Base-by-base conservation (phyloP, 495 filamentous ascomycete genomes). In the Aspergillus coremiiformis region DNA sequence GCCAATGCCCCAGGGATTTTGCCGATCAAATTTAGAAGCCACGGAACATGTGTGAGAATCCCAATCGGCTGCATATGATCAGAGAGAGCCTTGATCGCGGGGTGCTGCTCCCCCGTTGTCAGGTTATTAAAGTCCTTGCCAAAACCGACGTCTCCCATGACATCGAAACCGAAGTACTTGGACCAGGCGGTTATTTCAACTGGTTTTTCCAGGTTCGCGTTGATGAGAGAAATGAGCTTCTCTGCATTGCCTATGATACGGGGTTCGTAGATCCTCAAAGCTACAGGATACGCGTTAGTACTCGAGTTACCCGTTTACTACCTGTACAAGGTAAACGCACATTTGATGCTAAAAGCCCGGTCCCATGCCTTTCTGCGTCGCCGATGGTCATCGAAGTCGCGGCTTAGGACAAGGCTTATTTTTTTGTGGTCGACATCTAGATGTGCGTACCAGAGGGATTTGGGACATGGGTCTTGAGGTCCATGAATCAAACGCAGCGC, bases 51-150 rank as follows among this genome's bases (percentile, higher is more conserved):
- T 20, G 39, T 29, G 23, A 65, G 21, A 1, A 55, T 27, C 2
- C 56, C 59, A 30, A 30, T 20, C 59, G 20, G 74, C 1, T 1
- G 3, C 27, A 30, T 30, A 9, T 58, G 56, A 23, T 42, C 26
- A 26, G 60, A 24, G 0, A 56, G 26, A 5, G 47, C 29, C 78
- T 74, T 29, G 82, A 74, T 30, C n/a, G 7, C 77, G 77, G 54
- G 76, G 79, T 12, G 82, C 73, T 62, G 80, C 82, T 2, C 44
- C 20, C 1, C 56, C 49, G 14, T 47, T 52, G 21, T 33, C 0
- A 58, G 44, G 11, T 51, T 58, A 32, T 58, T 44, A 35, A 58
- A 54, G 17, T 51, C 42, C 19, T 58, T 54, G 20, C 56, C 56
- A 33, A 58, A 58, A 4, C 47, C 43, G 15, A 59, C 39, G 0